These are phyloP conservation scores for Cercospora zeina DNA, from an alignment of 2,329 filamentous ascomycete genomes.

Conservation along the genomic window DNA sequence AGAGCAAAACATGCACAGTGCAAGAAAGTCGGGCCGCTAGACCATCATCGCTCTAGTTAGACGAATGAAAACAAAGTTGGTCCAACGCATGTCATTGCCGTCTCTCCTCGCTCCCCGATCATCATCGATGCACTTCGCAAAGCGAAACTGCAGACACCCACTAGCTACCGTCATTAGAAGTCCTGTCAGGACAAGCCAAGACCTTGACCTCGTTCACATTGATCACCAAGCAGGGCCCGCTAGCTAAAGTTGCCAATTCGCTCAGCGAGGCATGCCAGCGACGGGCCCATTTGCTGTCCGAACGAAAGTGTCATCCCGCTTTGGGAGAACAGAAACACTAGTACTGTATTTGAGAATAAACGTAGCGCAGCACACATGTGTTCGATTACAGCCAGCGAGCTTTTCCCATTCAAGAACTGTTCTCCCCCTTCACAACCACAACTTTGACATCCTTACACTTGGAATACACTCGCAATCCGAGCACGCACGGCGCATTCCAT, in stretches of 20 bases:
- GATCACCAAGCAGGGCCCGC: not conserved
- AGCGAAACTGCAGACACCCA: slow-evolving; percentile 1
- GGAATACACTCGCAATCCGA: slow-evolving; percentile 60
- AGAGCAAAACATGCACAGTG: too few species aligned
- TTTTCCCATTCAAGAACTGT: slow-evolving; percentile 36
- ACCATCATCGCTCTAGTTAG: not conserved
- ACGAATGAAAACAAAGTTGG: not conserved
- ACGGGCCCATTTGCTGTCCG: too few species aligned
- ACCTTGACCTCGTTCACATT: not conserved
- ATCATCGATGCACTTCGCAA: not conserved
- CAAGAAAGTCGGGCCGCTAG: not conserved
- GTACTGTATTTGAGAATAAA: too few species aligned
- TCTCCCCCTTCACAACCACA: slow-evolving; percentile 52
- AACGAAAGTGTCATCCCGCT: too few species aligned
- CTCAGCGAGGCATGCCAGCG: not conserved
- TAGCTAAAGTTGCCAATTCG: not conserved
- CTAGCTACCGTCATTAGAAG: not conserved
- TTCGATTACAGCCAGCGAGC: too few species aligned
- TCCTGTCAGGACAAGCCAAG: not conserved
- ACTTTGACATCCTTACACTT: slow-evolving; percentile 54
- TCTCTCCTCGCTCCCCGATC: not conserved
- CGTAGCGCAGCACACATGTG: too few species aligned
- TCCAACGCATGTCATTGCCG: not conserved
- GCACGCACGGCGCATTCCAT: slow-evolving; percentile 63
- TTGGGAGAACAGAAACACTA: too few species aligned